phyloP scores from a whole-genome alignment of 1,139 yeast species.

The Dujonia santamariae region DNA sequence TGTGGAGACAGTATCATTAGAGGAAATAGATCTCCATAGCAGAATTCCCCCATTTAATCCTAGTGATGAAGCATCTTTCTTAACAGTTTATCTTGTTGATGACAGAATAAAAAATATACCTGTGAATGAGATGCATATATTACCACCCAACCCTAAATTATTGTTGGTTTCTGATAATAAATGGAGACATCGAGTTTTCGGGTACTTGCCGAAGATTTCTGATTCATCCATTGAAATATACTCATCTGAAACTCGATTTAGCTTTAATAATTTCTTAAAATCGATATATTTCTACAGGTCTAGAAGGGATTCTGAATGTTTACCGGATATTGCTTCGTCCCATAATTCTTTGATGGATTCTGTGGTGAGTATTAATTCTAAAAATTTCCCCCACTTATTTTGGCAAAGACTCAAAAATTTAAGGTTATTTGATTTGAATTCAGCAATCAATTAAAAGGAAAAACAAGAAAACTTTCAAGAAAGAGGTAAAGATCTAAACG shows the following conservation, averaged over 20 bases:
- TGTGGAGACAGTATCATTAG: not conserved
- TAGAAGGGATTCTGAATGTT: not conserved
- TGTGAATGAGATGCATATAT: constrained; percentile 1
- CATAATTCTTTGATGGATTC: not conserved
- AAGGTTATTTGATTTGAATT: constrained; percentile 12
- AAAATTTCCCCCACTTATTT: constrained; percentile 1
- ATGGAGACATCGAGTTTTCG: constrained; percentile 2
- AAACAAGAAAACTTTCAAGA: too few species aligned
- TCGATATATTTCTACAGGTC: constrained; percentile 4
- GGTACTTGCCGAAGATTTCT: constrained; percentile 2
- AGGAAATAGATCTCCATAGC: not conserved
- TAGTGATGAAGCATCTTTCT: not conserved
- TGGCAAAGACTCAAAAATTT: constrained; percentile 8
- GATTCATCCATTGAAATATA: not conserved
- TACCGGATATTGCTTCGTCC: too few species aligned
- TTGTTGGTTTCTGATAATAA: constrained; percentile 1
- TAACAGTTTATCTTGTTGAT: constrained; percentile 18
- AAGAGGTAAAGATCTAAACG: too few species aligned
- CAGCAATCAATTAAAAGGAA: too few species aligned
- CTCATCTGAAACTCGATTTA: constrained; percentile 12
- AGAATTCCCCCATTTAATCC: not conserved
- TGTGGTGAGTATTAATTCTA: constrained; percentile 4
- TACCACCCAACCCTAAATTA: constrained; percentile 5
- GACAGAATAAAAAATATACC: constrained; percentile 11
- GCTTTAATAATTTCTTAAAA: constrained; percentile 15